Base-by-base conservation (phyloP, 768 basidiomycete species). In the Omphalotus guepiniiformis region DNA sequence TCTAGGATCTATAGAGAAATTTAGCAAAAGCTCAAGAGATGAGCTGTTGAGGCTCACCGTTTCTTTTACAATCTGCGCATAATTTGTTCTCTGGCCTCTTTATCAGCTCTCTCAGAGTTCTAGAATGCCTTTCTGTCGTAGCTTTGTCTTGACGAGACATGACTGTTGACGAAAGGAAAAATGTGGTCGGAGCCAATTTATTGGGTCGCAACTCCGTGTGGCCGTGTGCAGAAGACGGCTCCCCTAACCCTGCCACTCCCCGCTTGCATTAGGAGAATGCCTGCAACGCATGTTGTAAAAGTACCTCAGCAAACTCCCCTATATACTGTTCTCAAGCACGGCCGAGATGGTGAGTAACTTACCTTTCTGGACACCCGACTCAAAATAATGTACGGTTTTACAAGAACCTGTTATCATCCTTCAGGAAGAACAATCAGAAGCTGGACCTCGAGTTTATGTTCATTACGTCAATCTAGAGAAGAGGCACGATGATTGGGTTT, bases 21-120 rank as follows among this genome's bases (percentile, higher is more conserved):
- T 9, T 44, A 22, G 47, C 29, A 52, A 49, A 39, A 37, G 11
- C 19, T 22, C 47, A 44, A 26, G 28, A 47, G 29, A 35, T 22
- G 49, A 15, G 4, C n/a, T 26, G 35, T 42, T 47, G 37, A 46
- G 52, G 37, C 83, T 28, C 56, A 90, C 94, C 95, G 65, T 96
- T 94, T 52, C 89, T 83, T 64, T 96, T 95, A 74, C 95, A 99
- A 60, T 99, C 95, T 1, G 91, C 92, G 54, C 95, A 99, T 32
- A 88, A 65, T 67, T 93, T 97, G 71, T 97, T 99, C 53, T 94
- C 92, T 15, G 88, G 85, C 38, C 72, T 73, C 63, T 90, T 96
- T 42, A 99, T 80, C 25, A 97, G 75, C 56, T 91, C 95, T 38
- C 93, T 75, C 11, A 99, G 79, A 4, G 79, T 85, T 47, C 77